Percentiles rank a stretch among this genome's conserved stretches.
phyloP scores from a whole-genome alignment of 1,139 yeast genomes.

The Komagataea norvegica region DNA sequence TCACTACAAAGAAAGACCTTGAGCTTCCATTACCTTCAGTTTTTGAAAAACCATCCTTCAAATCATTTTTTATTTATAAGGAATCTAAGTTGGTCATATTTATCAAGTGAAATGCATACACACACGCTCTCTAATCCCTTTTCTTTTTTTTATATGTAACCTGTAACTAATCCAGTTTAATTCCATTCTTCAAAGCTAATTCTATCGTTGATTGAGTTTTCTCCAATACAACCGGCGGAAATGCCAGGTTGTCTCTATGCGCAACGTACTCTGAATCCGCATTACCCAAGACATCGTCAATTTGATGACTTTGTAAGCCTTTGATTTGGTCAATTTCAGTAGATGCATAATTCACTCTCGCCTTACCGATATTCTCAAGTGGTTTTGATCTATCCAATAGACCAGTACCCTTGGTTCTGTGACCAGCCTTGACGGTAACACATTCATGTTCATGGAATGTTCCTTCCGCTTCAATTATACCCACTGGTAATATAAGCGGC shows the following conservation, averaged over 20 bases:
- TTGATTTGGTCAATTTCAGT: slow-evolving; percentile 71
- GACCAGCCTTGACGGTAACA: slow-evolving; percentile 64
- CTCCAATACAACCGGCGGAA: slow-evolving; percentile 48
- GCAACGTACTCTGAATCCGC: slow-evolving; percentile 93
- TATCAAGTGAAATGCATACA: slow-evolving; percentile 14
- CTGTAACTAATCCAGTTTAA: too few species aligned
- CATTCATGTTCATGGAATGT: slow-evolving; percentile 87
- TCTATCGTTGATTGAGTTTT: slow-evolving; percentile 19
- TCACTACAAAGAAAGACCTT: slow-evolving; percentile 13
- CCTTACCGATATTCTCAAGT: slow-evolving; percentile 68
- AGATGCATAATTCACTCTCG: slow-evolving; percentile 85
- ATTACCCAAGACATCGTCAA: slow-evolving; percentile 71
- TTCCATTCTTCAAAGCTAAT: slow-evolving; percentile 4
- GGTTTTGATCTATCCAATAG: slow-evolving; percentile 38
- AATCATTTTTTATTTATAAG: slow-evolving; percentile 18
- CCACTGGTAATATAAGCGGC: slow-evolving; percentile 93
- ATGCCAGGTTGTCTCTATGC: slow-evolving; percentile 87
- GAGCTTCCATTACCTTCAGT: slow-evolving; percentile 22
- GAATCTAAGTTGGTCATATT: slow-evolving; percentile 20
- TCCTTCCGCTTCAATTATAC: slow-evolving; percentile 74
- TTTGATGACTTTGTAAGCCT: slow-evolving; percentile 75
- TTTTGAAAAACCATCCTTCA: slow-evolving; percentile 17
- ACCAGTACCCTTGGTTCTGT: slow-evolving; percentile 34
- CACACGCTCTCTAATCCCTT: too few species aligned
- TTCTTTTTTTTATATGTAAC: too few species aligned